Evolutionary conservation across 2,329 filamentous ascomycete species (phyloP), one percentile per base, ranked within the genome.

Genomic region (Aspergillus quadrilineatus): DNA sequence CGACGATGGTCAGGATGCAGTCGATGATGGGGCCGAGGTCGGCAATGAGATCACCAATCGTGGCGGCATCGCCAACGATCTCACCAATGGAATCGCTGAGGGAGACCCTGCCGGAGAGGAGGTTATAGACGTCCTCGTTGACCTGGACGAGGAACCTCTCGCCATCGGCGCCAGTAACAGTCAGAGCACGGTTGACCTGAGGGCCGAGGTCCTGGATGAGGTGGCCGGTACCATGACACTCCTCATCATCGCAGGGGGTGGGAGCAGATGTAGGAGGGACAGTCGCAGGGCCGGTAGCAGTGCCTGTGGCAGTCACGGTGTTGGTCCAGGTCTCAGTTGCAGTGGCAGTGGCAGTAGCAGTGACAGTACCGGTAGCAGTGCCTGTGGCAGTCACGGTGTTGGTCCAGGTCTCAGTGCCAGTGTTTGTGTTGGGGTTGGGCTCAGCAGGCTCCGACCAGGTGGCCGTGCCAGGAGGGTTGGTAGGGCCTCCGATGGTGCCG

Each of bases 121-220:
- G 52, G 10, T 53, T 51, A 28, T 59, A 55, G 4, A 63, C 43
- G 32, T 60, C 57, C 44, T 62, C 46, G 50, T 64, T 65, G 28
- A 64, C 47, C 14, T 64, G 59, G 12, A 63, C 56, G 30, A 68
- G 58, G 39, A 65, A 57, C 32, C 58, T 59, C 49, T 69, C 59
- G 15, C 63, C 59, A 28, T 72, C 63, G 30, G 62, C 57, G 41
- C 69, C 70, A 17, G 62, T 61, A 53, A 73, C 67, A 29, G 64
- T 65, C 44, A 73, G 64, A 49, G 68, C 60, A 59, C 68, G 63
- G 59, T 71, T 59, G 54, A 67, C 60, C 58, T 69, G 62, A 42
- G 69, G 68, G 50, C 64, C 69, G 46, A 72, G 61, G 37, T 64
- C 63, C 63, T 70, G 66, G 29, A 73, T 59, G 37, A 73, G 15